phyloP scores from a whole-genome alignment of 202 grass and related monocot species.

The Setaria italica region DNA sequence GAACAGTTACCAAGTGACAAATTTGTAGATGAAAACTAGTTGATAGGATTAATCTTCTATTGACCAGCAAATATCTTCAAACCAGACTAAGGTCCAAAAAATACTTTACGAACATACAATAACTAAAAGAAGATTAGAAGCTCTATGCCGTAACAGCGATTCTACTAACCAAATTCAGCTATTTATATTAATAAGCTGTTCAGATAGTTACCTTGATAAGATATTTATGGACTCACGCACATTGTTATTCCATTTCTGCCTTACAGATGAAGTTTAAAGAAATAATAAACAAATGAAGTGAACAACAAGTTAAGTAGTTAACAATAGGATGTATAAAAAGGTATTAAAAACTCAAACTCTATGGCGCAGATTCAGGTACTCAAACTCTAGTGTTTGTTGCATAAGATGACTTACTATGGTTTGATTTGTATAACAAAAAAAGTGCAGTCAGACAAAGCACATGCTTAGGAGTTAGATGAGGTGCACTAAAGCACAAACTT shows the following conservation, averaged over 20 bases:
- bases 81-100: neutral
- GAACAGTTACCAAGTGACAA: neutral
- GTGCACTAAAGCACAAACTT: neutral
- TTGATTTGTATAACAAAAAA: neutral
- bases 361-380: neutral
- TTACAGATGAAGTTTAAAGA: neutral
- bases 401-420: neutral
- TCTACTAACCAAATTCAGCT: neutral
- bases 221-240: neutral
- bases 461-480: neutral
- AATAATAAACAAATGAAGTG: neutral
- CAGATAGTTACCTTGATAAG: neutral
- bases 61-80: neutral
- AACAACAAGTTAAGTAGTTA: neutral
- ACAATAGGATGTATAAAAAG: neutral
- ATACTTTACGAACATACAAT: neutral
- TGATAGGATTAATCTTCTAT: neutral
- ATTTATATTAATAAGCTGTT: neutral
- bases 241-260: neutral
- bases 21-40: constrained; percentile 1
- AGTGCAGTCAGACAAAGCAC: neutral
- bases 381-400: neutral
- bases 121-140: neutral
- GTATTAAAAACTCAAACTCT: neutral
- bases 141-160: neutral